Conservation (phyloP, 192 early-diverging fungal genomes). For the Linderina pennispora region DNA sequence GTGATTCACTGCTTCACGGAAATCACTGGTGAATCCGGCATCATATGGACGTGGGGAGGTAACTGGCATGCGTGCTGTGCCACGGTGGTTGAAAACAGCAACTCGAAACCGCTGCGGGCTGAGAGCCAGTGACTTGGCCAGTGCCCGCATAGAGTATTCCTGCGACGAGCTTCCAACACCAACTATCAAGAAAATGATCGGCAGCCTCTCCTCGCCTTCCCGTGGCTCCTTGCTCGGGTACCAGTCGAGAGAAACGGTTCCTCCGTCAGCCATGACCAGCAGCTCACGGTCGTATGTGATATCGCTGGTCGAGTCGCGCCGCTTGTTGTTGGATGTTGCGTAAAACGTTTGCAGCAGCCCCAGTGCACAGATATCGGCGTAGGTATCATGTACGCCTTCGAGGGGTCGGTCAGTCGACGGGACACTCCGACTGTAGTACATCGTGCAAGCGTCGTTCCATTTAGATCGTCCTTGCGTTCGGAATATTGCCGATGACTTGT, state of each 20-base stretch:
- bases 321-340: constrained; percentile 36
- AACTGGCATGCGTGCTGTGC: constrained; percentile 72
- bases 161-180: constrained; percentile 93
- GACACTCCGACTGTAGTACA: constrained; percentile 39
- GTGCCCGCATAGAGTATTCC: constrained; percentile 75
- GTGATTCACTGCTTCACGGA: constrained; percentile 15
- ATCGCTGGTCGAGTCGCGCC: constrained; percentile 16
- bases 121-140: constrained; percentile 56
- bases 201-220: constrained; percentile 45
- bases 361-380: constrained; percentile 68
- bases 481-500: constrained; percentile 32
- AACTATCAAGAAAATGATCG: constrained; percentile 71
- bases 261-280: constrained; percentile 68
- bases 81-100: constrained; percentile 85
- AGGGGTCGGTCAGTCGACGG: constrained; percentile 50
- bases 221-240: constrained; percentile 34
- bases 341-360: constrained; percentile 71
- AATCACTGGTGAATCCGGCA: constrained; percentile 73
- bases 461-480: constrained; percentile 20
- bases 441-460: constrained; percentile 30
- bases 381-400: constrained; percentile 54
- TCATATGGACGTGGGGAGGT: constrained; percentile 74
- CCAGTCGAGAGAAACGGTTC: constrained; percentile 85
- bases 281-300: constrained; percentile 40
- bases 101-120: constrained; percentile 50